Conservation (phyloP, 371 early-diverging fungal species). For the Mucor irregularis region DNA sequence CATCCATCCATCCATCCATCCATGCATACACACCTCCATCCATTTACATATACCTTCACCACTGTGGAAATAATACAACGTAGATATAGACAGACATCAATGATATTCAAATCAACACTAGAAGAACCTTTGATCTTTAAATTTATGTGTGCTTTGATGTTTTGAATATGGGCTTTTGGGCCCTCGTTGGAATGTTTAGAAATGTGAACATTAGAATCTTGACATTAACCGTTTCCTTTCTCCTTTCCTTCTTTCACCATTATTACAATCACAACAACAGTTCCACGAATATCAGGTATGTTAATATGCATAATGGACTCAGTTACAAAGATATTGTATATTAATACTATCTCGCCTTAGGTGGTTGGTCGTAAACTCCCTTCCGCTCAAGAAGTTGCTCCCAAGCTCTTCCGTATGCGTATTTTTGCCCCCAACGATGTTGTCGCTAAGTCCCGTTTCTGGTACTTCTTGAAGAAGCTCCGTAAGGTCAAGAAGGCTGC, state of each 20-base stretch:
- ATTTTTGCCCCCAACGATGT: slow-evolving; percentile 99
- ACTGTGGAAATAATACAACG: no score
- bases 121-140: no score
- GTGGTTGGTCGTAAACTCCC: slow-evolving; percentile 95
- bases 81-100: no score
- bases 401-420: slow-evolving; percentile 98
- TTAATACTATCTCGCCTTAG: slow-evolving; percentile 27
- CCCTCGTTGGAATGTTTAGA: no score
- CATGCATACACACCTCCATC: not conserved
- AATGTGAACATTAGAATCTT: not conserved
- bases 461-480: slow-evolving; percentile 98
- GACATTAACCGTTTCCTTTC: not conserved
- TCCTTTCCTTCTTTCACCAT: not conserved
- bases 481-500: slow-evolving; percentile 99
- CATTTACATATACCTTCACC: not conserved
- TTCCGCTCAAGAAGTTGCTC: slow-evolving; percentile 89
- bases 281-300: slow-evolving; percentile 24
- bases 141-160: no score
- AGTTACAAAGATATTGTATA: not conserved
- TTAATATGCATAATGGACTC: not conserved
- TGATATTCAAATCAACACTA: no score
- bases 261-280: no score
- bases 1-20: not conserved
- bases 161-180: not conserved
- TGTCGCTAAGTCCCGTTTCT: slow-evolving; percentile 98